A percentile compares a stretch with the other conserved stretches of the same genome.
Evolutionary conservation across 2,329 filamentous ascomycete genomes (phyloP).

Genomic region (Tolypocladium sp.): DNA sequence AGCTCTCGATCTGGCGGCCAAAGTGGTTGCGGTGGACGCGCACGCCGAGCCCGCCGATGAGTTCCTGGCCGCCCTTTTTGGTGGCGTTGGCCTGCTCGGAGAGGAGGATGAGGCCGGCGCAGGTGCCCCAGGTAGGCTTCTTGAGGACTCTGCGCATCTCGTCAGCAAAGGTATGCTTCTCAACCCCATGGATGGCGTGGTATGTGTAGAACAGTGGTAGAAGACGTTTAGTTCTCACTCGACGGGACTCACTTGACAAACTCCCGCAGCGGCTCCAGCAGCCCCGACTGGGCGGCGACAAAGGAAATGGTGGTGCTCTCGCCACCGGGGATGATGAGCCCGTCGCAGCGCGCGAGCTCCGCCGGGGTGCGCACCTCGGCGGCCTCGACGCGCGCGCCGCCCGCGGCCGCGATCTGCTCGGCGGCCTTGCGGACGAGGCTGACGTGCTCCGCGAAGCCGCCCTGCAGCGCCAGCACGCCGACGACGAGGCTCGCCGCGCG

Average conservation of each 20-base stretch:
- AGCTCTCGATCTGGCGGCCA: slow-evolving; percentile 86
- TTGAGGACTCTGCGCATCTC: slow-evolving; percentile 49
- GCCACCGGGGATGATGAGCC: slow-evolving; percentile 82
- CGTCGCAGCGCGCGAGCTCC: slow-evolving; percentile 67
- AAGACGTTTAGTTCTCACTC: too few relatives aligned
- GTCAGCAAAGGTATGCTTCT: too few relatives aligned
- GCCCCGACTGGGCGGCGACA: slow-evolving; percentile 69
- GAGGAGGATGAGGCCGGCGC: slow-evolving; percentile 86
- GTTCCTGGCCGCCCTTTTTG: slow-evolving; percentile 84
- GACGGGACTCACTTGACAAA: slow-evolving; percentile 72
- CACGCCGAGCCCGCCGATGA: slow-evolving; percentile 87
- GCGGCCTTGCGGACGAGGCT: slow-evolving; percentile 64
- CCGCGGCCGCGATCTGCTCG: slow-evolving; percentile 27
- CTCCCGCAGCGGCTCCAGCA: slow-evolving; percentile 75
- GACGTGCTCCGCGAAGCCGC: slow-evolving; percentile 86
- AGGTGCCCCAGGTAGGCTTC: slow-evolving; percentile 91
- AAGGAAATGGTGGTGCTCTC: slow-evolving; percentile 92
- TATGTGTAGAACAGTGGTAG: too few relatives aligned
- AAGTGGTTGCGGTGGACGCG: slow-evolving; percentile 92
- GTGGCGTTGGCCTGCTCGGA: slow-evolving; percentile 80
- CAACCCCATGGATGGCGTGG: too few relatives aligned
- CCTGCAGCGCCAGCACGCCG: slow-evolving; percentile 70
- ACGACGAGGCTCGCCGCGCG: slow-evolving; percentile 33
- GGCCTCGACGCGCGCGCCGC: slow-evolving; percentile 43
- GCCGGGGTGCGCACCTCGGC: slow-evolving; percentile 69